Evolutionary conservation across 1,284 basidiomycete genomes (phyloP).

Genomic region (Trichosporon coremiiforme): DNA sequence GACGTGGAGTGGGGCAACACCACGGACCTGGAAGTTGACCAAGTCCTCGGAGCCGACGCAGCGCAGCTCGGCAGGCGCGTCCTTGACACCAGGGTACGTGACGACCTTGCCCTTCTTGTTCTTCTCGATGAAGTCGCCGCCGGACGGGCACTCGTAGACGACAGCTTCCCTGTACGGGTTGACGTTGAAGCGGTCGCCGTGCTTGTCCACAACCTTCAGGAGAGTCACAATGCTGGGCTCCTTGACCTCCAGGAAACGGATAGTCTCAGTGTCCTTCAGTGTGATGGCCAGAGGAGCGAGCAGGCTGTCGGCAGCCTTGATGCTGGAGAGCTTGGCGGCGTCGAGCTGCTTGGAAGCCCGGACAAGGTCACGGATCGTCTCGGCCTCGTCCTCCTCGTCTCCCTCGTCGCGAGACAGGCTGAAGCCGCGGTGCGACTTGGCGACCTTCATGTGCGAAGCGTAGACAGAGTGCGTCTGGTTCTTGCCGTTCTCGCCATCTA

Average conservation of each 20-base stretch:
- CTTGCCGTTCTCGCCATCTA: slow-evolving; percentile 57
- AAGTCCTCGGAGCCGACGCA: slow-evolving; percentile 72
- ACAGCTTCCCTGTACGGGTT: slow-evolving; percentile 67
- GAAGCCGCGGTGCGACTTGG: slow-evolving; percentile 34
- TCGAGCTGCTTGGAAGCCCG: slow-evolving; percentile 51
- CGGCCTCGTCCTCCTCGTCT: slow-evolving; percentile 67
- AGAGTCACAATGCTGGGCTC: slow-evolving; percentile 73
- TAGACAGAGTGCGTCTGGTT: slow-evolving; percentile 32
- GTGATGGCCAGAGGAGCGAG: slow-evolving; percentile 34
- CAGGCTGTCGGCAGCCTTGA: slow-evolving; percentile 47
- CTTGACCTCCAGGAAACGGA: slow-evolving; percentile 70
- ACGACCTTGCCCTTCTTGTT: slow-evolving; percentile 35
- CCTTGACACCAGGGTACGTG: slow-evolving; percentile 6
- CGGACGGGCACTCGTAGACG: slow-evolving; percentile 78
- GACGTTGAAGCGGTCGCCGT: slow-evolving; percentile 65
- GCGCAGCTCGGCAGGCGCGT: slow-evolving; percentile 58
- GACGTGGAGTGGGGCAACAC: slow-evolving; percentile 76
- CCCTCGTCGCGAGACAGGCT: slow-evolving; percentile 43
- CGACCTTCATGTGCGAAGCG: slow-evolving; percentile 38
- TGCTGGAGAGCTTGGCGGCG: slow-evolving; percentile 53
- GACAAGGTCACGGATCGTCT: slow-evolving; percentile 52
- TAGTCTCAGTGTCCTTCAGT: slow-evolving; percentile 63
- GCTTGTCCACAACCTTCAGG: slow-evolving; percentile 70
- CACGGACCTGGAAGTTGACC: slow-evolving; percentile 68
- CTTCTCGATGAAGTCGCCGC: slow-evolving; percentile 47